Base-by-base conservation (phyloP, 129 eudicot species). In the Flaveria robusta region DNA sequence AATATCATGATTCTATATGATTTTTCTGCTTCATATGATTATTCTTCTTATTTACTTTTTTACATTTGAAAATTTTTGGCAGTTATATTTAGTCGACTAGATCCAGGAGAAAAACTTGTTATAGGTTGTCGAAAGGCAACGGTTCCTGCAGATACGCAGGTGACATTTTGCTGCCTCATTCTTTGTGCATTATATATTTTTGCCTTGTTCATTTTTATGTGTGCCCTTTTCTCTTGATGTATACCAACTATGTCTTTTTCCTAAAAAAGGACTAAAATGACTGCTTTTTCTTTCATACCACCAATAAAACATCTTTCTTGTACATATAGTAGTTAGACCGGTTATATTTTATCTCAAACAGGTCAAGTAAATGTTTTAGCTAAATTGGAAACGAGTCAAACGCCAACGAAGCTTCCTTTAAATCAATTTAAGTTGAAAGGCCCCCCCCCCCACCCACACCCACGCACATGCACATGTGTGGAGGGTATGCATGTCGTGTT, bases 51-150 rank as follows among this genome's bases (percentile, higher is more conserved):
- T 27, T 5, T 62, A 2, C 15, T 59, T 27, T 27, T 15, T 4
- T 62, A 14, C 4, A 1, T 26, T 62, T 27, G 0, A 27, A 62
- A 18, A 62, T 12, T 2, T 14, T 4, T 16, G 10, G 10, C 42
- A 62, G 67, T 62, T 15, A 62, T 15, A 62, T 65, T 65, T 14
- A 34, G 70, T 14, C 70, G 70, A 65, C 14, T 65, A 12, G 70
- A 65, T 10, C 70, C 70, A 10, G 70, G 14, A 65, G 70, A 14
- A 65, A 65, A 65, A 15, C 70, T 65, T 65, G 18, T 65, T 31
- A 65, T 65, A 14, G 70, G 45, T 4, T 65, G 11, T 6, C 70
- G 46, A 8, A 65, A 65, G 70, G 70, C 47, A 2, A 4, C 70
- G n/a, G 7, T 7, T 16, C 1, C 14, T 34, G 15, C 70, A 13